Base-by-base conservation (phyloP, 192 early-diverging fungal species). In the Coemansia sp. region DNA sequence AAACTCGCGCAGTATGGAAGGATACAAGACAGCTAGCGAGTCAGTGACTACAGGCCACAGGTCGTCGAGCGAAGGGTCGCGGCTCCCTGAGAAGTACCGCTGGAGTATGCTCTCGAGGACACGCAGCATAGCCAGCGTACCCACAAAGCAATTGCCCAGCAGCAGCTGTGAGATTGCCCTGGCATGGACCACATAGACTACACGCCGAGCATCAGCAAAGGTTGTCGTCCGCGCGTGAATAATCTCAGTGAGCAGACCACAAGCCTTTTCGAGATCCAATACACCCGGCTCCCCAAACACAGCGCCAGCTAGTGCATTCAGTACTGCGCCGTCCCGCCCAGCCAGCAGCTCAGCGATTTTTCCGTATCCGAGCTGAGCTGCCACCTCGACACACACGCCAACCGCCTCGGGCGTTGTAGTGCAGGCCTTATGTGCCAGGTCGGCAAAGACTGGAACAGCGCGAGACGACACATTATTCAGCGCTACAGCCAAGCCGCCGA, bases 401-500 rank as follows among this genome's bases (percentile, higher is more conserved):
- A 29, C 27, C 27, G 27, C 27, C 27, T 29, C 27, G 27, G 27
- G 27, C 27, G 27, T 29, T 29, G 27, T 29, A 29, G 27, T 29
- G 27, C 27, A 29, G 27, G 27, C 16, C 10, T 15, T 27, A 9
- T n/a, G 52, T 22, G 67, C 68, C 65, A 79, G 43, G 0, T 0
- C 9, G 2, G 59, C 71, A 59, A 73, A 49, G 29, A 52, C 46
- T 20, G 15, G 38, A 0, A 10, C 40, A 1, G 33, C 62, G 12
- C 62, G 52, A 24, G 43, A 16, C 11, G 43, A 15, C 43, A 44
- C 4, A 4, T 44, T 44, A 9, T 40, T 33, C 13, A 76, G 42
- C 4, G 71, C 79, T 38, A 60, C 29, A 3, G 36, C 65, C 18
- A 82, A 15, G 11, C 80, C 80, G 22, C 67, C 75, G 0, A 55